Evolutionary conservation across 345 rosid species (phyloP), one percentile per base, ranked within the genome.

Genomic region (Eutrema yunnanense): DNA sequence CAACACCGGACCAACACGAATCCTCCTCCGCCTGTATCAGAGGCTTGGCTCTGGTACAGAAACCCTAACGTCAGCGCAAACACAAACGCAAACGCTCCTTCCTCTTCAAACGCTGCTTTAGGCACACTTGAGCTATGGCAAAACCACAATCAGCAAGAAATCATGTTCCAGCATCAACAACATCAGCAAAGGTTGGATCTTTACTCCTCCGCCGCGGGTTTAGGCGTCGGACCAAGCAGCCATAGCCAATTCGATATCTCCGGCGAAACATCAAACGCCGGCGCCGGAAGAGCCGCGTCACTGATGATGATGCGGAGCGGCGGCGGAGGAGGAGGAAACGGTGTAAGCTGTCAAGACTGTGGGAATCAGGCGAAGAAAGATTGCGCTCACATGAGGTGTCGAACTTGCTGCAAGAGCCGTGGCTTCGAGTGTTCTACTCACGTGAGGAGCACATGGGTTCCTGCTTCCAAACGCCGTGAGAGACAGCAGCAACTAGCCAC

Each of bases 341-440:
- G 84, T 22, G 73, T 80, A 33, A 87, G 88, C 76, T 91, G 97
- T 69, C 93, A 87, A 74, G 97, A 91, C 62, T 91, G 97, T 57
- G 97, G 97, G 30, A 91, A 91, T 65, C 97, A 91, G 70, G 97
- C 97, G 5, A 91, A 91, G 84, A 91, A 89, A 77, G 96, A 91
- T 41, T 91, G 97, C 34, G 6, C 69, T 4, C 90, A 91, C 80
- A 74, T 81, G 84, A 73, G 97, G 76, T 91, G 97, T 81, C 73
- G 97, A 62, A 89, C 96, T 58, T 91, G 97, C 46, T 91, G 97
- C 71, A 91, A 91, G 76, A 87, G 93, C 82, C 87, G 97, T 29
- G 97, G 96, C 32, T 86, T 89, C 9, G 83, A 86, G 0, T 89
- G 97, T 77, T 74, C 73, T 42, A 91, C 92, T 52, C 97, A 91